Evolutionary conservation across 805 yeast species (phyloP).

Genomic region (Kluyveromyces lactis): DNA sequence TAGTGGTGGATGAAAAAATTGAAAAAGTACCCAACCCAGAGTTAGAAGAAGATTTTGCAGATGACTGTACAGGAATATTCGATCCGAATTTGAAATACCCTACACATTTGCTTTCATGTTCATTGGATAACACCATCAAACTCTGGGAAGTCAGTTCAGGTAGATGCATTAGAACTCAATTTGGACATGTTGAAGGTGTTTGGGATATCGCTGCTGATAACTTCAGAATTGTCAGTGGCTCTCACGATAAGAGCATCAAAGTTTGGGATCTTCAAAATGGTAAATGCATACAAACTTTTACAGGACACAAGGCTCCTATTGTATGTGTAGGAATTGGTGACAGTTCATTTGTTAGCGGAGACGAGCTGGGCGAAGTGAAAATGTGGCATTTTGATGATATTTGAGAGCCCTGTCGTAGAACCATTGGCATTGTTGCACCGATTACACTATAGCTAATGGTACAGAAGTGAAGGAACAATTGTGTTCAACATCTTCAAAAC

Average conservation of each 20-base stretch:
- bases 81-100: slow-evolving; percentile 42
- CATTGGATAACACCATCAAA: slow-evolving; percentile 87
- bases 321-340: slow-evolving; percentile 82
- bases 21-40: slow-evolving; percentile 8
- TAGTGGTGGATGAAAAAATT: slow-evolving; percentile 34
- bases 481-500: no score
- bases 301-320: slow-evolving; percentile 38
- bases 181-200: slow-evolving; percentile 97
- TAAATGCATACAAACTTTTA: slow-evolving; percentile 86
- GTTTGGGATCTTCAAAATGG: slow-evolving; percentile 97
- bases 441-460: no score
- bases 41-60: slow-evolving; percentile 11
- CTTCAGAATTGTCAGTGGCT: slow-evolving; percentile 88
- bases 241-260: slow-evolving; percentile 85
- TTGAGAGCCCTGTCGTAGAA: no score
- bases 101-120: slow-evolving; percentile 77
- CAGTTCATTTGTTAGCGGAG: slow-evolving; percentile 82
- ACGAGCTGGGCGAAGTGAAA: slow-evolving; percentile 80
- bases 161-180: slow-evolving; percentile 83
- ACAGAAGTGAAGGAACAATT: no score
- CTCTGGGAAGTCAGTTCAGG: slow-evolving; percentile 87
- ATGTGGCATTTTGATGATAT: slow-evolving; percentile 53
- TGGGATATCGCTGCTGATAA: slow-evolving; percentile 97
- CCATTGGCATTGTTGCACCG: no score
- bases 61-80: slow-evolving; percentile 14